Evolutionary conservation across 805 yeast species (phyloP).

Genomic region (Pachysolen tannophilus): DNA sequence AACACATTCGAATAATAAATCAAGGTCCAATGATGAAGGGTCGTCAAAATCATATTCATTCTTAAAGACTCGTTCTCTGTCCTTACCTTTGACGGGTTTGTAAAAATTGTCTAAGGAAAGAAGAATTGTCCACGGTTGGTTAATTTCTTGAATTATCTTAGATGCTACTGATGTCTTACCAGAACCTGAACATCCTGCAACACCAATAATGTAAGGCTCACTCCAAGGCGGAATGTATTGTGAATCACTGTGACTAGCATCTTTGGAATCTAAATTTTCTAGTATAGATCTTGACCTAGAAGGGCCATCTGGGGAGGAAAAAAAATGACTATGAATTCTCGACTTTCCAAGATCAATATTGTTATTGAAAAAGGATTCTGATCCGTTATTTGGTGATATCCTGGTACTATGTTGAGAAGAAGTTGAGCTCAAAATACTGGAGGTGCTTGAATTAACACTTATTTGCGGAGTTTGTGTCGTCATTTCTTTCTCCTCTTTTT

Average conservation of each 20-base stretch:
- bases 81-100: slow-evolving; percentile 57
- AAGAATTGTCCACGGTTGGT: slow-evolving; percentile 93
- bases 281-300: too few relatives aligned
- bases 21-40: slow-evolving; percentile 81
- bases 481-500: too few relatives aligned
- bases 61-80: slow-evolving; percentile 54
- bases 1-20: slow-evolving; percentile 57
- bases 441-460: too few relatives aligned
- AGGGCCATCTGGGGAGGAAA: too few relatives aligned
- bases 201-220: slow-evolving; percentile 79
- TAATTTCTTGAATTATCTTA: slow-evolving; percentile 62
- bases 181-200: slow-evolving; percentile 82
- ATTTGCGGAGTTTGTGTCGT: too few relatives aligned
- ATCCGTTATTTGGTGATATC: slow-evolving; percentile 6
- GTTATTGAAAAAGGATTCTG: slow-evolving; percentile 8
- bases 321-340: too few relatives aligned
- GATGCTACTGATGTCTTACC: slow-evolving; percentile 93
- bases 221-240: slow-evolving; percentile 80
- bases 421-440: too few relatives aligned
- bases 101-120: slow-evolving; percentile 89
- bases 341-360: too few relatives aligned
- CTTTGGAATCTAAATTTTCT: too few relatives aligned
- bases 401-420: slow-evolving; percentile 6
- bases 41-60: slow-evolving; percentile 79
- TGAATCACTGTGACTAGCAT: too few relatives aligned